These are phyloP conservation scores for Pestalotiopsis sp. DNA, from an alignment of 2,329 filamentous ascomycete species.

Conservation along the genomic window DNA sequence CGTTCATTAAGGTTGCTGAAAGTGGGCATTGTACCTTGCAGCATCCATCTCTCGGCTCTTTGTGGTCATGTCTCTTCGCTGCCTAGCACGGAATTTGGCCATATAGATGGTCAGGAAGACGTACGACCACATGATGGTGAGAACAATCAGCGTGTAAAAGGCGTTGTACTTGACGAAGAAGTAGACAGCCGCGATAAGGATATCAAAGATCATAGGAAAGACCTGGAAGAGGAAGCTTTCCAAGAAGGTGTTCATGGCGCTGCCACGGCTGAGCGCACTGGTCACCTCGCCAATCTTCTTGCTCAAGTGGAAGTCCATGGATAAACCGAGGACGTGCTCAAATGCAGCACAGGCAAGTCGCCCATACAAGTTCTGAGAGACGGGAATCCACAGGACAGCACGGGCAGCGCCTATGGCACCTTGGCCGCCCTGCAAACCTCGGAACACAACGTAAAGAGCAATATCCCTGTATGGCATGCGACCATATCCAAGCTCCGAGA, in stretches of 20 bases:
- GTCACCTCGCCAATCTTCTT: constrained; percentile 53
- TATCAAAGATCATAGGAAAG: constrained; percentile 50
- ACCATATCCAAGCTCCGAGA: constrained; percentile 40
- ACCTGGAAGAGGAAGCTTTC: constrained; percentile 50
- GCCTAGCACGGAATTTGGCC: constrained; percentile 44
- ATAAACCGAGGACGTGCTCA: constrained; percentile 46
- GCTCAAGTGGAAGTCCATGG: constrained; percentile 50
- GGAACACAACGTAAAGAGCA: constrained; percentile 42
- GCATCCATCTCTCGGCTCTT: constrained; percentile 49
- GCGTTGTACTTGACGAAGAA: constrained; percentile 47
- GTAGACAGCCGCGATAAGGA: constrained; percentile 46
- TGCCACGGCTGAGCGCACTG: constrained; percentile 47
- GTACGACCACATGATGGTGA: constrained; percentile 49
- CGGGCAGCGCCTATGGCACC: constrained; percentile 42
- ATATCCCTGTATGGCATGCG: constrained; percentile 42
- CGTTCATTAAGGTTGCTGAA: neutral
- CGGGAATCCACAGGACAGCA: constrained; percentile 47
- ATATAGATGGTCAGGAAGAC: constrained; percentile 52
- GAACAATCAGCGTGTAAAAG: constrained; percentile 48
- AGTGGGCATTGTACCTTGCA: constrained; percentile 32
- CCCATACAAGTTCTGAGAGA: constrained; percentile 43
- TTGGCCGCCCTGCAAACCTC: constrained; percentile 45
- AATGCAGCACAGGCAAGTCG: constrained; percentile 45
- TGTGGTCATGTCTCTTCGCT: constrained; percentile 43
- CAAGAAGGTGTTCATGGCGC: constrained; percentile 48